These are phyloP conservation scores for Aristolochia contorta DNA, from an alignment of 164 flowering plant genomes.

Conservation along the genomic window DNA sequence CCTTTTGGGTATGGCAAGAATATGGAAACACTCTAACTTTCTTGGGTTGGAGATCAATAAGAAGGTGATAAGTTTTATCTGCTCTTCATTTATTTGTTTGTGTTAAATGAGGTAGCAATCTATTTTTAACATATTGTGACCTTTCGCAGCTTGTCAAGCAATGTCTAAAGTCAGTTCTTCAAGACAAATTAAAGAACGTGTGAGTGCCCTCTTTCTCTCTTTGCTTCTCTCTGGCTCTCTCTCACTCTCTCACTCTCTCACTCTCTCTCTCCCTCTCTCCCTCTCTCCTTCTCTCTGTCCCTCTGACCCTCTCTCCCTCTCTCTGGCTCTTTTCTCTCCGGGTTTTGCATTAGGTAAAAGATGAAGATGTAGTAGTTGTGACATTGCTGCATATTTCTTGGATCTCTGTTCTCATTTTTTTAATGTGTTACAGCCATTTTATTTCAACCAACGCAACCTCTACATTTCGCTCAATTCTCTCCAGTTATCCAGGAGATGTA, in stretches of 20 bases:
- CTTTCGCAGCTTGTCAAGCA: slow-evolving; percentile 59
- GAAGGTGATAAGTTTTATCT: slow-evolving; percentile 35
- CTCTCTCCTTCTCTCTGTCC: no score
- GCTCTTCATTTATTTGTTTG: slow-evolving; percentile 2
- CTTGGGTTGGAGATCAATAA: slow-evolving; percentile 71
- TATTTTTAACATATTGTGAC: background rate
- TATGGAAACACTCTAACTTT: slow-evolving; percentile 40
- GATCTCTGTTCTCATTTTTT: background rate
- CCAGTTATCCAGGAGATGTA: slow-evolving; percentile 71
- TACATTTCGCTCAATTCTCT: slow-evolving; percentile 70
- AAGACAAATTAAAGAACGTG: slow-evolving; percentile 37
- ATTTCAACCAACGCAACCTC: slow-evolving; percentile 81
- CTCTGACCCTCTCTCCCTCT: no score
- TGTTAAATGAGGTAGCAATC: background rate
- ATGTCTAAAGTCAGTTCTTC: slow-evolving; percentile 39
- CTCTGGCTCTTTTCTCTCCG: no score
- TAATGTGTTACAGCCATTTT: slow-evolving; percentile 39
- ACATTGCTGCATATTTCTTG: slow-evolving; percentile 1
- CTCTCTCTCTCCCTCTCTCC: no score
- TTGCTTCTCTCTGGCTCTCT: no score
- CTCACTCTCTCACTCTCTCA: no score
- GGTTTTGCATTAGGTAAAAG: no score
- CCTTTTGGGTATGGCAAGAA: slow-evolving; percentile 58
- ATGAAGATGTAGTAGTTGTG: no score
- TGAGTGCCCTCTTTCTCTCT: slow-evolving; percentile 17